These are phyloP conservation scores for Tremellales sp. DNA, from an alignment of 1,284 basidiomycete genomes.

Conservation along the genomic window DNA sequence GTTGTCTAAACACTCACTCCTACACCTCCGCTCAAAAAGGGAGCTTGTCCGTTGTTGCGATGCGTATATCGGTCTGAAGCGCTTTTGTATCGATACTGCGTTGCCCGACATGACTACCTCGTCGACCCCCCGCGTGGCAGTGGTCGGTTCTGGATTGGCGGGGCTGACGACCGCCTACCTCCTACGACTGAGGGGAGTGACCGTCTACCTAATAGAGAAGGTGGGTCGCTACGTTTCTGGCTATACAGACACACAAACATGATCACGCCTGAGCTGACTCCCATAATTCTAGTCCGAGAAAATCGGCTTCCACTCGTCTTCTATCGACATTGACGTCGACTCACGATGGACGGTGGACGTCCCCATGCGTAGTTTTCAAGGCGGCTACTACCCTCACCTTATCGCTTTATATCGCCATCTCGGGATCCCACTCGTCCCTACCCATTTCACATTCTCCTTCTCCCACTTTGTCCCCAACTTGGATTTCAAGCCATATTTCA, in stretches of 20 bases:
- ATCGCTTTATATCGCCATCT: conserved; percentile 61
- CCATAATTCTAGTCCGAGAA: conserved; percentile 23
- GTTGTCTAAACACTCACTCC: too few relatives aligned
- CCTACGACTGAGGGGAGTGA: conserved; percentile 52
- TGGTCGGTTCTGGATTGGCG: conserved; percentile 66
- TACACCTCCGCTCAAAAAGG: too few relatives aligned
- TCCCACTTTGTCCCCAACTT: conserved; percentile 31
- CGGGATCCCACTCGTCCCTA: conserved; percentile 45
- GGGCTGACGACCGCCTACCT: conserved; percentile 65
- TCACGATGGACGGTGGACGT: conserved; percentile 57
- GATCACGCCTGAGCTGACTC: too few relatives aligned
- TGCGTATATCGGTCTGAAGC: too few relatives aligned
- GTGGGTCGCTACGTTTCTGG: conserved; percentile 46
- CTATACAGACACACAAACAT: not conserved
- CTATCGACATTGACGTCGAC: conserved; percentile 20
- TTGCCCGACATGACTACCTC: too few relatives aligned
- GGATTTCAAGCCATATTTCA: conserved; percentile 48
- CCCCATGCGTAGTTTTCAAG: conserved; percentile 74
- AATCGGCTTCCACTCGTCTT: conserved; percentile 40
- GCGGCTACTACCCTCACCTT: conserved; percentile 67
- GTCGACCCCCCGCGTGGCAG: conserved; percentile 55
- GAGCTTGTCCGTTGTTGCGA: too few relatives aligned
- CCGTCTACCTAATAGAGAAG: conserved; percentile 71
- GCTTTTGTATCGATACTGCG: too few relatives aligned
- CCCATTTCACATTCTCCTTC: conserved; percentile 68